Conservation (phyloP, 129 eudicot genomes). For the Flaveria ramosissima region DNA sequence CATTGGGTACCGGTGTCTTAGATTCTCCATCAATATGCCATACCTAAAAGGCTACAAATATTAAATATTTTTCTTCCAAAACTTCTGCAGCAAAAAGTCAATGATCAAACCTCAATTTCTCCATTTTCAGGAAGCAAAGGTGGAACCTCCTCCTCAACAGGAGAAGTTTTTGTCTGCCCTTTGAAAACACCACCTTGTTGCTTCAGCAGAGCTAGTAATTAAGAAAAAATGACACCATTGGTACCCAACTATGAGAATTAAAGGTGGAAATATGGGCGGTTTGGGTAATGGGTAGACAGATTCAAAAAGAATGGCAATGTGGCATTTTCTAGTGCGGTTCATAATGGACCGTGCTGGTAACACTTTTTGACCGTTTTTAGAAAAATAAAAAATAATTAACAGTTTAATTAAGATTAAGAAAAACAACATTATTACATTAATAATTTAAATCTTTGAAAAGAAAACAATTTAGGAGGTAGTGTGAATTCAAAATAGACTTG, state of each 20-base stretch:
- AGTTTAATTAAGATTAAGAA: neutral
- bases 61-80: conserved; percentile 14
- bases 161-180: conserved; percentile 66
- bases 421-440: neutral
- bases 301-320: neutral
- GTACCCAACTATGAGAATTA: conserved; percentile 10
- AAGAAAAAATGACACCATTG: conserved; percentile 16
- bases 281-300: conserved; percentile 5
- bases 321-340: neutral
- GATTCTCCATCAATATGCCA: conserved; percentile 83
- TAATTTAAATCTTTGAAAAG: conserved; percentile 2
- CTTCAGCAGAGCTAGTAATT: conserved; percentile 80
- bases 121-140: conserved; percentile 92
- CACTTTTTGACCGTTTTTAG: neutral
- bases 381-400: neutral
- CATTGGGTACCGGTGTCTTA: conserved; percentile 70
- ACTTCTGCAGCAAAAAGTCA: neutral
- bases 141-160: conserved; percentile 84
- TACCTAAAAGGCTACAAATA: conserved; percentile 48
- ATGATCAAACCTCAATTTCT: conserved; percentile 67
- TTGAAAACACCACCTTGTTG: conserved; percentile 90
- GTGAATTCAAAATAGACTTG: neutral
- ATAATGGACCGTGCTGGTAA: neutral
- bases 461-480: neutral
- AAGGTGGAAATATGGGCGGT: neutral